Evolutionary conservation across 306 rosid genomes (phyloP), one percentile per base, ranked within the genome.

Genomic region (Prunus kanzakura): DNA sequence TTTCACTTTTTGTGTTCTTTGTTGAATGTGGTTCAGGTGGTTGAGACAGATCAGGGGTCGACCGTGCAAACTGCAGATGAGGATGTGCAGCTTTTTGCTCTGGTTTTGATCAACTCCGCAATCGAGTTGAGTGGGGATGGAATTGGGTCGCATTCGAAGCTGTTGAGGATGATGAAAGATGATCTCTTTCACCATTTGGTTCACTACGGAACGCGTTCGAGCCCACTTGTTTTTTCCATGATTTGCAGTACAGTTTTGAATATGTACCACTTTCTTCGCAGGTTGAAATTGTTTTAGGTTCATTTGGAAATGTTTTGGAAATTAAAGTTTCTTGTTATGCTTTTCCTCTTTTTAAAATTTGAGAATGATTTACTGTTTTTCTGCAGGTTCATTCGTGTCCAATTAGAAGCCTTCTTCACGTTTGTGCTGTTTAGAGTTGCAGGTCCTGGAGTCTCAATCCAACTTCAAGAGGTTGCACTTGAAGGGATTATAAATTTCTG

Each of bases 171-270:
- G 99, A 84, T 92, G 43, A 93, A 91, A 77, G 97, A 95, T 71
- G 97, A 95, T 38, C 74, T 95, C 38, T 91, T 92, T 78, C 97
- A 95, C 74, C 99, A 95, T 84, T 84, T 95, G 87, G 90, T 95
- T 69, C 86, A 92, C 64, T 92, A 90, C 52, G 99, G 97, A 2
- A 77, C 89, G 6, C 68, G 91, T 83, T 88, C 96, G 0, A 92
- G 87, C 79, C 89, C 97, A 1, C 88, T 89, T 74, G 92, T 95
- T 45, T 75, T 95, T 32, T 92, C 99, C 80, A 92, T 95, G 97
- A 92, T 92, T 73, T 95, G 96, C 89, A 88, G 97, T 82, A 89
- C 99, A 0, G 97, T 95, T 50, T 83, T 92, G 92, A 95, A 92
- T 67, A 60, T 82, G 69, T 92, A 89, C 70, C 89, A 89, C 90